These are phyloP conservation scores for Fusarium luffae DNA, from an alignment of 2,329 filamentous ascomycete species.

Conservation along the genomic window DNA sequence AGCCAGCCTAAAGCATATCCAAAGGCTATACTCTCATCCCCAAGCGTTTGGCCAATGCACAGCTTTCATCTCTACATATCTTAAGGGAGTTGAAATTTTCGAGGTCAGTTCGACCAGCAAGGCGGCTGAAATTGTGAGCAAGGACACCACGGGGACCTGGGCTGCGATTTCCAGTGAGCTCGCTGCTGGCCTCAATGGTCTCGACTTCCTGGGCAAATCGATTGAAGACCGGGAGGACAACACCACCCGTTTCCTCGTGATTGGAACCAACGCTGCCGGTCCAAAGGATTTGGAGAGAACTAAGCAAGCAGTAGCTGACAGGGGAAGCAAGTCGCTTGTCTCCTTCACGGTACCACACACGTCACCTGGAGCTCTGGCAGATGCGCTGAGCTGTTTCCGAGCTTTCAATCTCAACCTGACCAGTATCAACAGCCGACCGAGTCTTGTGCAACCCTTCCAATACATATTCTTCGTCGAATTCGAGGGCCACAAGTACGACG, in stretches of 20 bases:
- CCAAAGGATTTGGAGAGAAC: constrained; percentile 44
- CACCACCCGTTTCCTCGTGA: constrained; percentile 80
- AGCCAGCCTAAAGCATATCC: constrained; percentile 69
- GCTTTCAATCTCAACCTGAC: constrained; percentile 81
- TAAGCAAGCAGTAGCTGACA: constrained; percentile 42
- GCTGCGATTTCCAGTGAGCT: constrained; percentile 83
- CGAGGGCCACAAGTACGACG: constrained; percentile 66
- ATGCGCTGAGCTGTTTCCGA: constrained; percentile 83
- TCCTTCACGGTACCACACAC: constrained; percentile 85
- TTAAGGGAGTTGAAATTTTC: constrained; percentile 80
- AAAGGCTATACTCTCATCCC: constrained; percentile 88
- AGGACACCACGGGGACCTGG: constrained; percentile 66
- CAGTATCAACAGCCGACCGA: constrained; percentile 88
- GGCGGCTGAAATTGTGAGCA: constrained; percentile 80
- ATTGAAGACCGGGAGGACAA: constrained; percentile 83
- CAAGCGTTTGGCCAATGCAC: constrained; percentile 96
- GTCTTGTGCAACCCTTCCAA: constrained; percentile 79
- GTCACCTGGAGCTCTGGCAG: constrained; percentile 82
- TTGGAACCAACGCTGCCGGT: constrained; percentile 55
- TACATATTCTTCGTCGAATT: constrained; percentile 98
- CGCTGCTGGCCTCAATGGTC: constrained; percentile 74
- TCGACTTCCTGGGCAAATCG: constrained; percentile 74
- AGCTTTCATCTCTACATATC: constrained; percentile 74
- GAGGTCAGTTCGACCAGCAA: constrained; percentile 88
- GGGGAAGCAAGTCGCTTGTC: constrained; percentile 75